A percentile compares a stretch with the other conserved stretches of the same genome.
Evolutionary conservation across 2,329 filamentous ascomycete genomes (phyloP).

Genomic region (Verticillium longisporum): DNA sequence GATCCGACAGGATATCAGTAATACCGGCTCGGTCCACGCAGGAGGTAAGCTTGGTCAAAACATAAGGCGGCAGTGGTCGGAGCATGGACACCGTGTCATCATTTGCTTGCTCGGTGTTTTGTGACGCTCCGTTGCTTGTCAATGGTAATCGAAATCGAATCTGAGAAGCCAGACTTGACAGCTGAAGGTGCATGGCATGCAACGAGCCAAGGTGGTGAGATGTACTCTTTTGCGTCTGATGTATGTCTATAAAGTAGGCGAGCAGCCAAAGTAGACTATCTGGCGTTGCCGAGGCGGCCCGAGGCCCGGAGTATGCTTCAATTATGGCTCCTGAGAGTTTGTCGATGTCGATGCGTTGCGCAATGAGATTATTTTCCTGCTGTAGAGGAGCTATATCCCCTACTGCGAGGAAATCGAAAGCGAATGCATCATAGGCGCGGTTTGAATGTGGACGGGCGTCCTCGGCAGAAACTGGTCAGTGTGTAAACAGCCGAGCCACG

Average conservation of each 20-base stretch:
- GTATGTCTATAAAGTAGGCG: conserved; percentile 58
- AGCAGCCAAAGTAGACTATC: conserved; percentile 55
- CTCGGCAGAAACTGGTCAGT: background rate
- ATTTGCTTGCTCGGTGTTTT: conserved; percentile 13
- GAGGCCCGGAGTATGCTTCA: conserved; percentile 21
- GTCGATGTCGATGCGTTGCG: conserved; percentile 28
- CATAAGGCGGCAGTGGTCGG: conserved; percentile 43
- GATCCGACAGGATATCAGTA: conserved; percentile 23
- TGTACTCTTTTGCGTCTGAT: conserved; percentile 27
- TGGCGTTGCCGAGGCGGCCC: conserved; percentile 19
- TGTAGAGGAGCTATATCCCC: conserved; percentile 32
- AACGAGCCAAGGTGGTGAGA: conserved; percentile 35
- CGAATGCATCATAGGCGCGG: conserved; percentile 27
- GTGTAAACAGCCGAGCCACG: background rate
- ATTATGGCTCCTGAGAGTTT: conserved; percentile 35
- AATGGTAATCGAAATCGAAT: conserved; percentile 31
- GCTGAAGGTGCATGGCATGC: conserved; percentile 44
- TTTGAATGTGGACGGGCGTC: background rate
- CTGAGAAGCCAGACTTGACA: conserved; percentile 43
- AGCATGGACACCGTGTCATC: conserved; percentile 9
- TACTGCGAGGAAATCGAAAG: conserved; percentile 26
- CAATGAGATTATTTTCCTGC: conserved; percentile 26
- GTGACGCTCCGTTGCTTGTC: conserved; percentile 12
- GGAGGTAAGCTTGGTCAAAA: conserved; percentile 60
- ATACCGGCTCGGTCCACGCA: conserved; percentile 73